Evolutionary conservation across 495 filamentous ascomycete species (phyloP).

Genomic region (Penicillium canariense): DNA sequence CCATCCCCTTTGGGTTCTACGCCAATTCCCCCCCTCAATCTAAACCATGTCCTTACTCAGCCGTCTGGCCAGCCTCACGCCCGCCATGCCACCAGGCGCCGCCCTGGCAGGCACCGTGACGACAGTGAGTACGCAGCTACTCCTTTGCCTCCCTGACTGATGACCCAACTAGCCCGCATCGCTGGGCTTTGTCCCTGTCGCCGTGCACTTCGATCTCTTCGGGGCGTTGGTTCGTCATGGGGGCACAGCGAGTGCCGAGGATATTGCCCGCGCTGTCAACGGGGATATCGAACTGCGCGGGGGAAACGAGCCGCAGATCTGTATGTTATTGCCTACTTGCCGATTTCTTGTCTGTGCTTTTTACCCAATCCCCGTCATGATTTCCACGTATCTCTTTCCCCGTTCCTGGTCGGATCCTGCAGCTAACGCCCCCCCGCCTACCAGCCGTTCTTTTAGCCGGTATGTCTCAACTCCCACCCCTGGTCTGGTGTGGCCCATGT

Average conservation of each 20-base stretch:
- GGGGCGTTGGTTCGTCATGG: slow-evolving; percentile 22
- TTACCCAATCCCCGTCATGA: not conserved
- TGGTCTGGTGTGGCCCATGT: not conserved
- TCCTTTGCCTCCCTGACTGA: not conserved
- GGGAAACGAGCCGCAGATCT: slow-evolving; percentile 14
- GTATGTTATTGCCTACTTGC: slow-evolving; percentile 27
- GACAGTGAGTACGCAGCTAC: slow-evolving; percentile 15
- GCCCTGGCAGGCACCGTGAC: slow-evolving; percentile 30
- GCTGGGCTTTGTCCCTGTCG: slow-evolving; percentile 38
- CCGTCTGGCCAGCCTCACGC: slow-evolving; percentile 5
- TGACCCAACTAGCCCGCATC: slow-evolving; percentile 25
- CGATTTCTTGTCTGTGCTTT: not conserved
- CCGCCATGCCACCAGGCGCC: slow-evolving; percentile 21
- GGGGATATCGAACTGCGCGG: slow-evolving; percentile 3
- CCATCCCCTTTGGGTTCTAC: no score
- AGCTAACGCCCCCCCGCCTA: not conserved
- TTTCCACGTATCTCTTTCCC: not conserved
- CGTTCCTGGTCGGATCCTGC: not conserved
- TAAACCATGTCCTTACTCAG: slow-evolving; percentile 23
- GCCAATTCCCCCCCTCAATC: not conserved
- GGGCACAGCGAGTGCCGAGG: slow-evolving; percentile 21
- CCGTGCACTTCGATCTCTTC: slow-evolving; percentile 37
- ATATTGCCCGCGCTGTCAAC: slow-evolving; percentile 27
- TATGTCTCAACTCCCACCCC: not conserved
- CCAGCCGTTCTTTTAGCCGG: not conserved